Conservation (phyloP, 257 asterid genomes). For the Echium plantagineum region DNA sequence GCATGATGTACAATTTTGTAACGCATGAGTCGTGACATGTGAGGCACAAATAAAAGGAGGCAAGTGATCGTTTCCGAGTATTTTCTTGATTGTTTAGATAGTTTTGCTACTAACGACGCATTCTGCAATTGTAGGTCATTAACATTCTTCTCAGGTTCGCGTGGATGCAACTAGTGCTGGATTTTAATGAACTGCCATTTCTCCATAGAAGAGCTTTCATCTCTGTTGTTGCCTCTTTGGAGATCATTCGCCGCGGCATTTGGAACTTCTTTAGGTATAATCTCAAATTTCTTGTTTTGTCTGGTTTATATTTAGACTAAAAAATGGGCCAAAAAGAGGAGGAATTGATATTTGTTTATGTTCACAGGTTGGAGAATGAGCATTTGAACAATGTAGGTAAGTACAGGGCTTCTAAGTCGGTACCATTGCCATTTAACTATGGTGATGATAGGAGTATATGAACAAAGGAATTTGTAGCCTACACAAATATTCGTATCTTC, state of each 20-base stretch:
- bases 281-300: constrained; percentile 1
- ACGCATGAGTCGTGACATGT: too few species aligned
- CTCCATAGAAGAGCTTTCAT: constrained; percentile 43
- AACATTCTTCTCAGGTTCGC: constrained; percentile 63
- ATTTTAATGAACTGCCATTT: constrained; percentile 25
- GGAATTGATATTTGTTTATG: too few species aligned
- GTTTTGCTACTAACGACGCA: neutral
- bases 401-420: constrained; percentile 54
- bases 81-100: neutral
- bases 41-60: too few species aligned
- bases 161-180: constrained; percentile 86
- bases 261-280: constrained; percentile 89
- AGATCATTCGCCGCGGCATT: constrained; percentile 73
- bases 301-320: too few species aligned
- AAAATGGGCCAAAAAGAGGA: neutral
- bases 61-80: neutral
- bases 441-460: constrained; percentile 36
- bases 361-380: constrained; percentile 50
- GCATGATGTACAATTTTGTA: too few species aligned
- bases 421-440: constrained; percentile 74
- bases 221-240: constrained; percentile 61
- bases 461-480: neutral
- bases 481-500: too few species aligned
- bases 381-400: constrained; percentile 75
- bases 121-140: constrained; percentile 32